Evolutionary conservation across 2,329 filamentous ascomycete species (phyloP), one percentile per base, ranked within the genome.

Genomic region (Stemphylium lycopersici): DNA sequence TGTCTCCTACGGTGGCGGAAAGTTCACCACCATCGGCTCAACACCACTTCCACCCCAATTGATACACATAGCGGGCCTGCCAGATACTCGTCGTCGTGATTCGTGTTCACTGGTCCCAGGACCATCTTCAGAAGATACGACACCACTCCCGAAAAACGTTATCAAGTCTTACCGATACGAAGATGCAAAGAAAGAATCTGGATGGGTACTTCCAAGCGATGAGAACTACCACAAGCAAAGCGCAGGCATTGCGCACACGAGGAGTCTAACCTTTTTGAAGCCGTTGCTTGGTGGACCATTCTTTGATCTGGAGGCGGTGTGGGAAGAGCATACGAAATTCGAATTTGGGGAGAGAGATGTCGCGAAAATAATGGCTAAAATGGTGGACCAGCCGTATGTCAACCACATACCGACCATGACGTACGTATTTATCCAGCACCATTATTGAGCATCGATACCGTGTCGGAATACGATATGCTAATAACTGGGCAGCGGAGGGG

Each of bases 341-440:
- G 87, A 91, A 67, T 91, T 91, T 67, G 84, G 74, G 2, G 83
- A 86, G 50, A 81, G 88, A 10, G 84, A 83, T 1, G 87, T 90
- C 0, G 84, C 85, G 59, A 82, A 85, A 58, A 91, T 88, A 0
- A 91, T 91, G 88, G 80, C 79, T n/a, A 91, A 88, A 0, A 91
- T 91, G 88, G 87, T 90, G 1, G 79, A 87, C 48, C 86, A 90
- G 71, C 89, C 88, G 2, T 90, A 91, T 63, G 89, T 91, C 1
- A 91, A 91, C 65, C 87, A 91, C 67, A 77, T 90, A 2, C 86
- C 88, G 0, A 90, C 87, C 6, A 50, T 61, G 50, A 24, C 48
- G 34, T 37, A 22, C 4, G n/a, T n/a, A n/a, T n/a, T n/a, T n/a
- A n/a, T n/a, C n/a, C n/a, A n/a, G n/a, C n/a, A n/a, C n/a, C n/a